Evolutionary conservation across 2,329 filamentous ascomycete genomes (phyloP).

Genomic region (Paraconiothyrium brasiliense): DNA sequence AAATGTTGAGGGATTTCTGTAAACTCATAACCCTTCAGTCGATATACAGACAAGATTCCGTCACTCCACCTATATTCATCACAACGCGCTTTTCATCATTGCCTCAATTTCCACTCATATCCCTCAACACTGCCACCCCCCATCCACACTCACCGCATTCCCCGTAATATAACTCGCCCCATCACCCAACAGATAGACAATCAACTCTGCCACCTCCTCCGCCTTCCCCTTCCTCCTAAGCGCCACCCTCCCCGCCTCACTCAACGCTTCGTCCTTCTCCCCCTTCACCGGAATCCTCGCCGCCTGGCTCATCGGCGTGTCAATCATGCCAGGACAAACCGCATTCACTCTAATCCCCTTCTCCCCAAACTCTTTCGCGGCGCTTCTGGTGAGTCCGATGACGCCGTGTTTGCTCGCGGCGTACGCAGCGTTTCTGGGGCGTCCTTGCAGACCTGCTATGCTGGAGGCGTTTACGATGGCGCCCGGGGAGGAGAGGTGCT

Average conservation of each 20-base stretch:
- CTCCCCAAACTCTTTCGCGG: conserved; percentile 47
- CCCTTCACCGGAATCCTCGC: conserved; percentile 7
- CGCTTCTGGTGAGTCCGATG: conserved; percentile 48
- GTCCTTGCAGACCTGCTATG: conserved; percentile 60
- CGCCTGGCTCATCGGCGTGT: conserved; percentile 33
- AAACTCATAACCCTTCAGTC: too few species aligned
- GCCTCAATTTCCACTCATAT: background rate
- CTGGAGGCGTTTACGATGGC: conserved; percentile 40
- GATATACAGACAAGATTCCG: too few species aligned
- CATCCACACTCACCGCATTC: conserved; percentile 54
- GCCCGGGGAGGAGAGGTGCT: conserved; percentile 46
- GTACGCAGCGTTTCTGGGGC: conserved; percentile 48
- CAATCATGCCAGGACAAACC: conserved; percentile 34
- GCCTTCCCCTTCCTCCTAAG: conserved; percentile 31
- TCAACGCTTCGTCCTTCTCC: conserved; percentile 8
- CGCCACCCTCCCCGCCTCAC: conserved; percentile 20
- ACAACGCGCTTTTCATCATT: too few species aligned
- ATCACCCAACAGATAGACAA: conserved; percentile 57
- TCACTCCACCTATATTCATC: too few species aligned
- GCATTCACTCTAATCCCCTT: conserved; percentile 40
- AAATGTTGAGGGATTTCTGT: too few species aligned
- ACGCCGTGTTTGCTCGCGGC: conserved; percentile 50
- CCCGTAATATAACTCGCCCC: conserved; percentile 57
- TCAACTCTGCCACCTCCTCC: conserved; percentile 52
- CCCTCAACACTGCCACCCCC: conserved; percentile 46